A percentile compares a stretch with the other conserved stretches of the same genome.
Conservation (phyloP, 257 asterid species). For the Petrea volubilis region DNA sequence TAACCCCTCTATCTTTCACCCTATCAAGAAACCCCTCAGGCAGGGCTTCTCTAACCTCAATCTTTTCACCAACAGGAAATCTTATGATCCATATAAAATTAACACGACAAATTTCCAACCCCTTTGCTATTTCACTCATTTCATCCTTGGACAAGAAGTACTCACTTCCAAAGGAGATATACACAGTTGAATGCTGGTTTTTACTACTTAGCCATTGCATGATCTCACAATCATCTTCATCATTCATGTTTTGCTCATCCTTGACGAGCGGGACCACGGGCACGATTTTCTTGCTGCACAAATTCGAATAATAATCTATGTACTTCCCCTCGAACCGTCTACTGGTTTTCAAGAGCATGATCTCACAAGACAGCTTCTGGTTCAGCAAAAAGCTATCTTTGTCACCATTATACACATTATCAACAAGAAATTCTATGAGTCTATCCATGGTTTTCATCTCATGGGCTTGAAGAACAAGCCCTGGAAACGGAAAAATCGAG, state of each 20-base stretch:
- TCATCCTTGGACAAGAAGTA: constrained; percentile 38
- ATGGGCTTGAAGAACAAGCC: not conserved
- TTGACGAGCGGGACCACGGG: constrained; percentile 41
- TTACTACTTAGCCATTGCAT: constrained; percentile 38
- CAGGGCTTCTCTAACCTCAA: not conserved
- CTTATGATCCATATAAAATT: constrained; percentile 48
- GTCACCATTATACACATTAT: not conserved
- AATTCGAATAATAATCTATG: constrained; percentile 31
- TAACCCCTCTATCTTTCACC: constrained; percentile 31
- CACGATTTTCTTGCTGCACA: constrained; percentile 25
- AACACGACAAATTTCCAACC: constrained; percentile 36
- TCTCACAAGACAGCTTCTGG: constrained; percentile 22
- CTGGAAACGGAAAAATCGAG: not conserved
- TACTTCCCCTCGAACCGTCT: constrained; percentile 39
- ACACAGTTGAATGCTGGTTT: constrained; percentile 30
- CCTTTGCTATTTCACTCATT: constrained; percentile 39
- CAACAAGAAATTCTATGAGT: not conserved
- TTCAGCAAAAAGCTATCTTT: not conserved
- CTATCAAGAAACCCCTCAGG: constrained; percentile 44
- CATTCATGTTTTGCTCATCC: not conserved
- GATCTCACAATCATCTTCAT: constrained; percentile 15
- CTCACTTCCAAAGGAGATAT: constrained; percentile 52
- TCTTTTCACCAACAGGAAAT: constrained; percentile 24
- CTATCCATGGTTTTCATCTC: not conserved
- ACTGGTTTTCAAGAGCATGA: constrained; percentile 33